These are phyloP conservation scores for Nemania sp. DNA, from an alignment of 2,329 filamentous ascomycete genomes.

Conservation along the genomic window DNA sequence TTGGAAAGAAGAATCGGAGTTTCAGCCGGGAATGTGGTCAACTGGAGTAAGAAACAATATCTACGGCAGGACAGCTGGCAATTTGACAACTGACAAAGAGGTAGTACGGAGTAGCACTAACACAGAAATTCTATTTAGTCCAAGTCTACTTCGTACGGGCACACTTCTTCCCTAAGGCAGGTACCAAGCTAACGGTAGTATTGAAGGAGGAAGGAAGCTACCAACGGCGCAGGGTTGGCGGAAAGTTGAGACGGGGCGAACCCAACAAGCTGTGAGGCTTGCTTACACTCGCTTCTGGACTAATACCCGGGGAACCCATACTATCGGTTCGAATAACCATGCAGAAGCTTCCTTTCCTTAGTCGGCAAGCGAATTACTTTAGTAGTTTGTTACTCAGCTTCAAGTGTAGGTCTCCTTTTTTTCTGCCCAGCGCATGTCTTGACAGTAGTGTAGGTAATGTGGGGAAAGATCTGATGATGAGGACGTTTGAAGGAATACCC, in stretches of 20 bases:
- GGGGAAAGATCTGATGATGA: conserved; percentile 22
- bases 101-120: no score
- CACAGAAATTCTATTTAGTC: no score
- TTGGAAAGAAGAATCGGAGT: not conserved
- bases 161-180: no score
- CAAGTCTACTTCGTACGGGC: no score
- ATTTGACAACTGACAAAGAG: no score
- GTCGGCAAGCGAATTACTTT: conserved; percentile 10
- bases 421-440: not conserved
- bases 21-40: not conserved
- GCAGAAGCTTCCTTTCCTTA: not conserved
- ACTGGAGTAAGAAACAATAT: no score
- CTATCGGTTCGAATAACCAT: no score
- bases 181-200: no score
- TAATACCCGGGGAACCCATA: not conserved
- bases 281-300: not conserved
- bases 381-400: conserved; percentile 6
- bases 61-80: not conserved
- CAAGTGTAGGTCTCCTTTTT: not conserved
- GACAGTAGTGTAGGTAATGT: conserved; percentile 1
- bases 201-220: no score
- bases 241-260: conserved; percentile 11
- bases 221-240: not conserved
- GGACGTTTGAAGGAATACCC: conserved; percentile 26
- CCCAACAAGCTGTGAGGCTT: conserved; percentile 12